Percentiles rank a stretch among this genome's conserved stretches.
These are phyloP conservation scores for Williopsis jadinii DNA, from an alignment of 1,139 yeast genomes.

Conservation along the genomic window DNA sequence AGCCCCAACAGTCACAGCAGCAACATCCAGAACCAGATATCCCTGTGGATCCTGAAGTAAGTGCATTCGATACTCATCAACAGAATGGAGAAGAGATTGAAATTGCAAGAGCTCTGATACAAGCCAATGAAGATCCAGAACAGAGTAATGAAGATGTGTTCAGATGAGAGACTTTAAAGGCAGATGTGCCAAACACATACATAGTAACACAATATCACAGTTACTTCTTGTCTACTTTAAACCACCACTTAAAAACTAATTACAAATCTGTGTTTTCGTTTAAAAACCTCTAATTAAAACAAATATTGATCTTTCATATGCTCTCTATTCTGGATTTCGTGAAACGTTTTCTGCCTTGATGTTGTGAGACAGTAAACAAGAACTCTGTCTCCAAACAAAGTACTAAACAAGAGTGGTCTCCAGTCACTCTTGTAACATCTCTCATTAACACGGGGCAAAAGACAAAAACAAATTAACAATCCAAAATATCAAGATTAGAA, in stretches of 20 bases:
- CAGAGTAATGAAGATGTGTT: constrained; percentile 8
- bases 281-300: too few species aligned
- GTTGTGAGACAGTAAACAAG: too few species aligned
- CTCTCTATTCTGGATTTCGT: too few species aligned
- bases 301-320: too few species aligned
- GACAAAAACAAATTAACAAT: too few species aligned
- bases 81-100: constrained; percentile 45
- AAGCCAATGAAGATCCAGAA: constrained; percentile 34
- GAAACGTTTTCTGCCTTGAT: too few species aligned
- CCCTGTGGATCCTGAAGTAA: constrained; percentile 56
- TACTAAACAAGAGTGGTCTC: constrained; percentile 4
- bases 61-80: constrained; percentile 29
- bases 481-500: constrained; percentile 22
- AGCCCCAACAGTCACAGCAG: constrained; percentile 1
- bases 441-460: too few species aligned
- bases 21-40: constrained; percentile 23
- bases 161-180: constrained; percentile 1
- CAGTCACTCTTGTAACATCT: constrained; percentile 3
- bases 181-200: too few species aligned
- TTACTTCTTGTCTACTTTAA: too few species aligned
- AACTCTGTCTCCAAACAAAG: constrained; percentile 3
- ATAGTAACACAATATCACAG: too few species aligned
- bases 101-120: constrained; percentile 59
- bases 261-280: too few species aligned
- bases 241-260: too few species aligned